These are phyloP conservation scores for Auricularia cornea DNA, from an alignment of 768 basidiomycete species.

Conservation along the genomic window DNA sequence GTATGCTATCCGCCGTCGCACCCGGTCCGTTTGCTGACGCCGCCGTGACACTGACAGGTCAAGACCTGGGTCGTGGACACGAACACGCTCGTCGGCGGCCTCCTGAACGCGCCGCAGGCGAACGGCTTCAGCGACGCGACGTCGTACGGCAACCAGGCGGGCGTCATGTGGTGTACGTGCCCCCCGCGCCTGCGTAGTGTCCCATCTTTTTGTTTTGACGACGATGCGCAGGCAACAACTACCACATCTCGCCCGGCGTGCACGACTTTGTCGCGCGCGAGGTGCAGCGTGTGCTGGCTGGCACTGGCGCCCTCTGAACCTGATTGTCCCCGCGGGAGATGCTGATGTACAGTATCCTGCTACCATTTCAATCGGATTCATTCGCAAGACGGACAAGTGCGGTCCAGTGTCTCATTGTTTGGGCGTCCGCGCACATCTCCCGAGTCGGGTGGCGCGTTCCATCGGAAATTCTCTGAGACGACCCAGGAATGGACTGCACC, in stretches of 20 bases:
- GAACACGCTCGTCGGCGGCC: background rate
- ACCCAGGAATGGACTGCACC: no score
- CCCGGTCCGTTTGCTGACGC: background rate
- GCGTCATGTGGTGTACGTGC: background rate
- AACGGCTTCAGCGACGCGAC: background rate
- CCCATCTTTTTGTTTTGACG: no score
- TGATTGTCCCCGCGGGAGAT: no score
- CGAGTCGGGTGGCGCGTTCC: no score
- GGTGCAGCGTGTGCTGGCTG: background rate
- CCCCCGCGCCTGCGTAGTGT: background rate
- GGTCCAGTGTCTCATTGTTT: no score
- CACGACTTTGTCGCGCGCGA: background rate
- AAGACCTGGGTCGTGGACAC: background rate
- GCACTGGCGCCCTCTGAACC: background rate
- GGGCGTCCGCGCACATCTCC: no score
- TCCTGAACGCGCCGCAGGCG: background rate
- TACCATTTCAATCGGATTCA: no score
- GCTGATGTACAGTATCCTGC: no score
- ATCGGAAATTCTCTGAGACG: no score
- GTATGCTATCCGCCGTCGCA: slow-evolving; percentile 25
- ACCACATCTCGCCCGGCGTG: background rate
- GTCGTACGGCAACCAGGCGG: background rate
- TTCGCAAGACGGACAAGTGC: no score
- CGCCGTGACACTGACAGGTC: no score
- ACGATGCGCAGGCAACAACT: background rate